Conservation (phyloP, 768 basidiomycete species). For the Suillus bovinus region DNA sequence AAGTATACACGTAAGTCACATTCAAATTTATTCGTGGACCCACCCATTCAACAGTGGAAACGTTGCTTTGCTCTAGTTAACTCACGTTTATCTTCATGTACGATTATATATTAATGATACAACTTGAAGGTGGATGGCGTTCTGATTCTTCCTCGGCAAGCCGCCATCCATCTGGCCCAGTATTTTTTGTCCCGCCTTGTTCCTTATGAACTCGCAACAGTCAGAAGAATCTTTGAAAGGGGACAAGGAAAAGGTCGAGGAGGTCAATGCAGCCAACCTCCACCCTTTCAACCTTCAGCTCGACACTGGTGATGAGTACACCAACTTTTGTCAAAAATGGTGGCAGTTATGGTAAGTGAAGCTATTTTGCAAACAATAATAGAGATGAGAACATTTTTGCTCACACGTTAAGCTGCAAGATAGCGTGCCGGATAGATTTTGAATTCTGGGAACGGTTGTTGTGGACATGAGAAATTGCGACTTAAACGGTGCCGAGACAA, state of each 20-base stretch:
- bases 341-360: conserved; percentile 66
- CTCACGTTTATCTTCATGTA: background rate
- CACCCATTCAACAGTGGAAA: no score
- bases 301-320: conserved; percentile 39
- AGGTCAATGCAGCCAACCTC: background rate
- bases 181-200: background rate
- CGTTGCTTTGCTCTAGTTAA: no score
- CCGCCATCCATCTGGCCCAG: background rate
- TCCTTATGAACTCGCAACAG: background rate
- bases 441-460: background rate
- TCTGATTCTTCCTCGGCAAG: background rate
- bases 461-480: background rate
- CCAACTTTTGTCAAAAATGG: conserved; percentile 47
- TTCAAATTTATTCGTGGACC: no score
- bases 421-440: no score
- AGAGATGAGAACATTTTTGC: no score
- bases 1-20: no score
- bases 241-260: background rate
- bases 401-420: no score
- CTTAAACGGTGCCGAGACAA: background rate
- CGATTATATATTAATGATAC: background rate
- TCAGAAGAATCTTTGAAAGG: background rate
- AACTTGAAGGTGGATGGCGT: background rate
- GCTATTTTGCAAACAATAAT: no score
- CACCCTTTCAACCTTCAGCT: conserved; percentile 31